phyloP scores from a whole-genome alignment of 139 green algal genomes.

The Picochlorum costavermella region DNA sequence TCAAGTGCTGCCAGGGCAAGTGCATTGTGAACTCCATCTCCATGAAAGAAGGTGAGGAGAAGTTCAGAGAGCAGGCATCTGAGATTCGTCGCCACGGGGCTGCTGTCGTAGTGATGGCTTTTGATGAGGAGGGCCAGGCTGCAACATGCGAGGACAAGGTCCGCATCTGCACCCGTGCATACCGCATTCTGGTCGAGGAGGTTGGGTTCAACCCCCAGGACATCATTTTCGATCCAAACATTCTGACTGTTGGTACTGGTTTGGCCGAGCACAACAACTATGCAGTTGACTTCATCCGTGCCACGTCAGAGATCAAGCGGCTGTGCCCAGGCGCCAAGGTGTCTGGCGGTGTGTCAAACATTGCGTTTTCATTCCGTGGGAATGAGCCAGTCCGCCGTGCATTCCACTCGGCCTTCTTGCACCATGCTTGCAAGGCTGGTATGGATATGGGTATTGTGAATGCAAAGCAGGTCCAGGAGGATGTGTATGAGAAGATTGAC shows the following conservation, averaged over 20 bases:
- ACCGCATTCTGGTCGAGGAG: slow-evolving; percentile 90
- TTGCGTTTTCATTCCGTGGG: slow-evolving; percentile 96
- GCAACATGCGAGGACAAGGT: slow-evolving; percentile 68
- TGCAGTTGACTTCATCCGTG: slow-evolving; percentile 94
- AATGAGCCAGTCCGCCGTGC: slow-evolving; percentile 89
- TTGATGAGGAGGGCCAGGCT: slow-evolving; percentile 90
- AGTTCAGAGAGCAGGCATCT: slow-evolving; percentile 74
- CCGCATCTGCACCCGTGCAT: slow-evolving; percentile 89
- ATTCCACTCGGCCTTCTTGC: slow-evolving; percentile 91
- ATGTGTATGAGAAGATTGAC: slow-evolving; percentile 95
- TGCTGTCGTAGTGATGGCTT: slow-evolving; percentile 97
- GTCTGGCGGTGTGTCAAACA: slow-evolving; percentile 94
- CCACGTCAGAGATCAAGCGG: slow-evolving; percentile 87
- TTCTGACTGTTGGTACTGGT: slow-evolving; percentile 94
- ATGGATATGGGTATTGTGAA: slow-evolving; percentile 99
- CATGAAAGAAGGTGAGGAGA: slow-evolving; percentile 94
- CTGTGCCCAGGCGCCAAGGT: slow-evolving; percentile 92
- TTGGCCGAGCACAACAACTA: slow-evolving; percentile 99
- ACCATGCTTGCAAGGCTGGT: slow-evolving; percentile 86
- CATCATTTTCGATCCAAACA: slow-evolving; percentile 99
- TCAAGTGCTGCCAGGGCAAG: slow-evolving; percentile 96
- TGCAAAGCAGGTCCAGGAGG: slow-evolving; percentile 76
- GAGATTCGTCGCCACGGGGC: slow-evolving; percentile 83
- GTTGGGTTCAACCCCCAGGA: slow-evolving; percentile 92
- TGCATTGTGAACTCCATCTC: slow-evolving; percentile 98